phyloP scores from a whole-genome alignment of 495 filamentous ascomycete genomes.

The Pyrenopolyporus hunteri region DNA sequence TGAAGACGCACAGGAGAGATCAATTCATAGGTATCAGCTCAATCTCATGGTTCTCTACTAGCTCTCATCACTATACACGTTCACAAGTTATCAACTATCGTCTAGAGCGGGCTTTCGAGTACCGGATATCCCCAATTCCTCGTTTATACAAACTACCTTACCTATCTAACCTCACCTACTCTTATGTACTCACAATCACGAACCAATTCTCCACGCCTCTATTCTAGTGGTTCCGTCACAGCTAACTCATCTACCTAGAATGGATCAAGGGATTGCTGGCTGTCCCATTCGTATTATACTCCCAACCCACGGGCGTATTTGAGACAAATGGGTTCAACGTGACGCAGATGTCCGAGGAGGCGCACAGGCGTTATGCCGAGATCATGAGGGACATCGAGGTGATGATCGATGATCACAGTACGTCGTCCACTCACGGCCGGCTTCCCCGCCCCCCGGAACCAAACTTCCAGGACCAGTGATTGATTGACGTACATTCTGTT shows the following conservation, averaged over 20 bases:
- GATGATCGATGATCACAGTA: conserved; percentile 92
- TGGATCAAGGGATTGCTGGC: conserved; percentile 84
- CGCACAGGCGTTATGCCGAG: conserved; percentile 87
- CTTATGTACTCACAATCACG: neutral
- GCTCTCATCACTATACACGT: conserved; percentile 7
- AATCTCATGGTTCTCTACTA: neutral
- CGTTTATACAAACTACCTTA: conserved; percentile 53
- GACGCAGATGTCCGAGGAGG: conserved; percentile 65
- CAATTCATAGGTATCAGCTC: conserved; percentile 70
- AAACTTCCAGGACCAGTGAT: conserved; percentile 8
- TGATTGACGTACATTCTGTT: conserved; percentile 18
- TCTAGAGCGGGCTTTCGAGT: neutral
- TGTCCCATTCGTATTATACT: conserved; percentile 96
- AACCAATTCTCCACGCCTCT: neutral
- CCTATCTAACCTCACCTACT: no score
- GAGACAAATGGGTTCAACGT: conserved; percentile 65
- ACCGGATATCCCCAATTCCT: conserved; percentile 50
- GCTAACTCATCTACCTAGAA: conserved; percentile 49
- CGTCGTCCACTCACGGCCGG: conserved; percentile 23
- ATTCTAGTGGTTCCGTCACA: conserved; percentile 8
- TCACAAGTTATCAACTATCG: no score
- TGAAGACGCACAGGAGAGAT: conserved; percentile 87
- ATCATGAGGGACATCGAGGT: conserved; percentile 94
- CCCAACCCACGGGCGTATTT: conserved; percentile 85
- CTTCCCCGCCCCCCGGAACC: conserved; percentile 18